Evolutionary conservation across 2,329 filamentous ascomycete species (phyloP).

Genomic region (Calonectria pteridis): DNA sequence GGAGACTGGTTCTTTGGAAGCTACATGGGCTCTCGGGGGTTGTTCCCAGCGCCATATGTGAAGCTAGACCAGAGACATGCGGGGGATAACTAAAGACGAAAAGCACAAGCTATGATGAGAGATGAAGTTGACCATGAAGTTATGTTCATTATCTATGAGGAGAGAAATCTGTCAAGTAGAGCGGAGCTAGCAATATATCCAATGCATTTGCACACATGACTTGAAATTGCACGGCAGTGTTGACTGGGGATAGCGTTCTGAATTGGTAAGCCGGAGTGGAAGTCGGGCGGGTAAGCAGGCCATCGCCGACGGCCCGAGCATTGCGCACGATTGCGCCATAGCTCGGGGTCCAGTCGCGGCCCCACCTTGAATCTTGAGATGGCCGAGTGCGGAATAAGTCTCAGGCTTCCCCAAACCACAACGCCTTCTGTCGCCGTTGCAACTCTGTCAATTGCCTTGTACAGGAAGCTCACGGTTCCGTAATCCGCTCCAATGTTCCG

Average conservation of each 20-base stretch:
- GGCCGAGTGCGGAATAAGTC: slow-evolving; percentile 25
- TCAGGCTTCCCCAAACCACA: slow-evolving; percentile 29
- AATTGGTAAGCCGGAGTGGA: slow-evolving; percentile 31
- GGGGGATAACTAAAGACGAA: slow-evolving; percentile 7
- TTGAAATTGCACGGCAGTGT: not conserved
- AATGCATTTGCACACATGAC: not conserved
- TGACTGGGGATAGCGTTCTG: not conserved
- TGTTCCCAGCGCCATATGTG: slow-evolving; percentile 87
- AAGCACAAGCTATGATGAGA: slow-evolving; percentile 13
- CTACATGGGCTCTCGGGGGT: slow-evolving; percentile 82
- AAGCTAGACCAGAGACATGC: slow-evolving; percentile 54
- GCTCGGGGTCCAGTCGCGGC: slow-evolving; percentile 43
- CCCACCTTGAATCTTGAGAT: slow-evolving; percentile 35
- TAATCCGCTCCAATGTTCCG: slow-evolving; percentile 70
- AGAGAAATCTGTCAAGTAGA: slow-evolving; percentile 1
- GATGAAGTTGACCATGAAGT: not conserved
- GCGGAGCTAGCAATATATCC: slow-evolving; percentile 13
- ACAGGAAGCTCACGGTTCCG: slow-evolving; percentile 18
- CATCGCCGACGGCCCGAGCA: slow-evolving; percentile 40
- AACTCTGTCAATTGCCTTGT: slow-evolving; percentile 31
- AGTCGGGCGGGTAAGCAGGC: slow-evolving; percentile 38
- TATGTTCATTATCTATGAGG: slow-evolving; percentile 1
- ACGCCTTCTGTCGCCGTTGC: slow-evolving; percentile 17
- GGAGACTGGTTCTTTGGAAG: slow-evolving; percentile 91
- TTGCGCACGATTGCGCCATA: slow-evolving; percentile 43